phyloP scores from a whole-genome alignment of 2,329 filamentous ascomycete genomes.

The Apiospora kogelbergensis region DNA sequence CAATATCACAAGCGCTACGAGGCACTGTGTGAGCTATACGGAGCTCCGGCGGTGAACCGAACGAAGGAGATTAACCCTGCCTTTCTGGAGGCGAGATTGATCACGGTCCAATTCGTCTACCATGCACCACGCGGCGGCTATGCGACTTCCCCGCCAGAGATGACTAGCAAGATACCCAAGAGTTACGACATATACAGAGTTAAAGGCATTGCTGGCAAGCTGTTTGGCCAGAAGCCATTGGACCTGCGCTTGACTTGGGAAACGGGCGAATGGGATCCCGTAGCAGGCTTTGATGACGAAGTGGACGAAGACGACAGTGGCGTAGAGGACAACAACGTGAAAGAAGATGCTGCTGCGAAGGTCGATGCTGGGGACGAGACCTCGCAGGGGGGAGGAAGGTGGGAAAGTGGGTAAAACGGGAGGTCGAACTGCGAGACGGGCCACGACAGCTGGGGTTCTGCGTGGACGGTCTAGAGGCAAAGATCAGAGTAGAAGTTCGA shows the following conservation, averaged over 20 bases:
- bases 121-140: constrained; percentile 10
- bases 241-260: constrained; percentile 75
- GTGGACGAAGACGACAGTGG: constrained; percentile 54
- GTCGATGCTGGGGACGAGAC: constrained; percentile 13
- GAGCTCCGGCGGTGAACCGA: constrained; percentile 65
- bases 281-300: constrained; percentile 60
- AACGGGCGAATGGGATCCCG: constrained; percentile 86
- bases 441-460: constrained; percentile 81
- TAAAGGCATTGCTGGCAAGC: constrained; percentile 71
- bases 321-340: constrained; percentile 39
- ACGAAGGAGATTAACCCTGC: constrained; percentile 64
- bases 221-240: constrained; percentile 67
- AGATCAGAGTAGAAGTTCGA: constrained; percentile 64
- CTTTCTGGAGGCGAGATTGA: constrained; percentile 77
- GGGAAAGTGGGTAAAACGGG: constrained; percentile 70
- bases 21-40: constrained; percentile 75
- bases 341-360: constrained; percentile 18
- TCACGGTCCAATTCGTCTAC: constrained; percentile 59
- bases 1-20: constrained; percentile 68
- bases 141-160: constrained; percentile 22
- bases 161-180: constrained; percentile 62
- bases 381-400: constrained; percentile 32
- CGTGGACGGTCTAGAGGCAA: constrained; percentile 71
- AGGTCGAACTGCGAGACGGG: constrained; percentile 77
- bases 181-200: constrained; percentile 79